These are phyloP conservation scores for Candida pseudofarinosa DNA, from an alignment of 805 yeast species.

Conservation along the genomic window DNA sequence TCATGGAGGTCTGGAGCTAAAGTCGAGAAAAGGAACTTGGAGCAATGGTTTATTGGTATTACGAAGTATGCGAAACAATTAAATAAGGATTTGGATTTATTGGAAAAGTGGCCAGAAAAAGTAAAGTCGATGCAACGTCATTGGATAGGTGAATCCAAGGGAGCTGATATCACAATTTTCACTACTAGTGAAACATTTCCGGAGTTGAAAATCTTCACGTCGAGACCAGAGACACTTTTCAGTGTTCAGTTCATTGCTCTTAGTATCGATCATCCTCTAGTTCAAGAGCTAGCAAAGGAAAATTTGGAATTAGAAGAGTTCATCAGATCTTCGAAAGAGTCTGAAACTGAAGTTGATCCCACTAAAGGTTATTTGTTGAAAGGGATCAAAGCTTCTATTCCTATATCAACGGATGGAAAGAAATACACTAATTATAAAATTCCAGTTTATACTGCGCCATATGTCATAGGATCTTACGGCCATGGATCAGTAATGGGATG, in stretches of 20 bases:
- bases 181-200: conserved; percentile 14
- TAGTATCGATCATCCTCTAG: conserved; percentile 66
- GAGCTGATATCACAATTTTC: conserved; percentile 64
- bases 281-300: conserved; percentile 27
- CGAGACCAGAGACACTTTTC: conserved; percentile 84
- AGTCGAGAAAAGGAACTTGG: conserved; percentile 76
- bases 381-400: conserved; percentile 48
- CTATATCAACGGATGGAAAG: conserved; percentile 43
- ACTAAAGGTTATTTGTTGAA: conserved; percentile 55
- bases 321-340: not conserved
- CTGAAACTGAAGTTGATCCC: conserved; percentile 15
- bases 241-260: conserved; percentile 82
- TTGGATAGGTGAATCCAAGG: conserved; percentile 90
- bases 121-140: conserved; percentile 87
- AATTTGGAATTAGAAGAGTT: not conserved
- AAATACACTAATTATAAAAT: conserved; percentile 23
- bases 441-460: conserved; percentile 88
- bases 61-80: conserved; percentile 74
- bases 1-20: conserved; percentile 98
- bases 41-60: conserved; percentile 93
- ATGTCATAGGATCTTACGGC: conserved; percentile 80
- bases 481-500: conserved; percentile 97
- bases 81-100: conserved; percentile 54
- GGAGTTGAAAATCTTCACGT: conserved; percentile 62
- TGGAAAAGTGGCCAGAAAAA: conserved; percentile 80